Evolutionary conservation across 805 yeast genomes (phyloP).

Genomic region (Yarrowia bubula): DNA sequence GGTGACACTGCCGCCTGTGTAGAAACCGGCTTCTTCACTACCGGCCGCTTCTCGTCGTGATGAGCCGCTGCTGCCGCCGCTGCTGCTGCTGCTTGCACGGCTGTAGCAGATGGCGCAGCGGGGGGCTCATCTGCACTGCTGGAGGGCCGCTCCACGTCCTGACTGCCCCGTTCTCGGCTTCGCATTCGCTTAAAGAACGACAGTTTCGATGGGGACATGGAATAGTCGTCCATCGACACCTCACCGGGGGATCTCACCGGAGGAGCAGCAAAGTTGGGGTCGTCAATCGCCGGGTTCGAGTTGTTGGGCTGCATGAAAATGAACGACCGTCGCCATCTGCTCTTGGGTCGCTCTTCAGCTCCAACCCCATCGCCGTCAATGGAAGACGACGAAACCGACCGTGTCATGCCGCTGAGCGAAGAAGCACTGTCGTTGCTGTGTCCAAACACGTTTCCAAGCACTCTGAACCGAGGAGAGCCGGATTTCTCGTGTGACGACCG

Average conservation of each 20-base stretch:
- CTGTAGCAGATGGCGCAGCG: background rate
- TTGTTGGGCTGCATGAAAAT: slow-evolving; percentile 24
- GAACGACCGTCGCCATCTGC: slow-evolving; percentile 27
- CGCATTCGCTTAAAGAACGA: slow-evolving; percentile 26
- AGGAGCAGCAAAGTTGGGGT: slow-evolving; percentile 15
- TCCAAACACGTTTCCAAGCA: slow-evolving; percentile 26
- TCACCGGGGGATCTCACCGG: slow-evolving; percentile 25
- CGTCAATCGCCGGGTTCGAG: slow-evolving; percentile 20
- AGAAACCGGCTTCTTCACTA: slow-evolving; percentile 10
- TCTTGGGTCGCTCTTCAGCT: slow-evolving; percentile 22
- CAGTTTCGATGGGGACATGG: slow-evolving; percentile 24
- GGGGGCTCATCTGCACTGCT: slow-evolving; percentile 5
- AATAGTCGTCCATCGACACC: slow-evolving; percentile 22
- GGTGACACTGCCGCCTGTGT: background rate
- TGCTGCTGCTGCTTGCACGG: background rate
- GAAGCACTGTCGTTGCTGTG: slow-evolving; percentile 22
- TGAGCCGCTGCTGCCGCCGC: background rate
- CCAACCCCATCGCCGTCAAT: slow-evolving; percentile 22
- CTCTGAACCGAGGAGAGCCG: slow-evolving; percentile 25
- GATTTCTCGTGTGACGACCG: slow-evolving; percentile 22
- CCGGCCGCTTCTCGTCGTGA: slow-evolving; percentile 8
- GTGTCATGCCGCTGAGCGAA: slow-evolving; percentile 22
- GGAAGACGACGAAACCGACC: slow-evolving; percentile 15
- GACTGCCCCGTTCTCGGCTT: slow-evolving; percentile 17
- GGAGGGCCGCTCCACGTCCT: slow-evolving; percentile 23